Conservation (phyloP, 768 basidiomycete species). For the Calocera viscosa region DNA sequence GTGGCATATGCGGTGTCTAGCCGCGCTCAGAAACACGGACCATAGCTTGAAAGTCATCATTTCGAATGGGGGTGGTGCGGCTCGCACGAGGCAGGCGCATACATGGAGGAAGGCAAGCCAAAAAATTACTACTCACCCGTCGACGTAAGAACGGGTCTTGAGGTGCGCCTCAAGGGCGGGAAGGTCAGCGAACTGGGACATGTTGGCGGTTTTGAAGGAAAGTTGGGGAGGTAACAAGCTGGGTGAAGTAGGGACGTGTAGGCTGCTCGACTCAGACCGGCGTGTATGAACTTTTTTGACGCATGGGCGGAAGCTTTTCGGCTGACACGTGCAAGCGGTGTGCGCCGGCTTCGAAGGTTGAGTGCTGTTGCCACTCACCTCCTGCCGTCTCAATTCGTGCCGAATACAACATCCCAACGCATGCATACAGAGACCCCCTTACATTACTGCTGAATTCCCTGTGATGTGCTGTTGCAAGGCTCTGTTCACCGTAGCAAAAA, state of each 20-base stretch:
- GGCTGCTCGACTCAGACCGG: not conserved
- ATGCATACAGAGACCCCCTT: too few relatives aligned
- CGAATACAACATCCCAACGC: too few relatives aligned
- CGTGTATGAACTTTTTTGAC: not conserved
- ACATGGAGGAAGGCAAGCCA: conserved; percentile 7
- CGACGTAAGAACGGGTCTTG: conserved; percentile 71
- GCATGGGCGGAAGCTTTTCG: not conserved
- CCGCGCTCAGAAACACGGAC: conserved; percentile 93
- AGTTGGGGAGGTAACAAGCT: not conserved
- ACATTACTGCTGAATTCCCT: too few relatives aligned
- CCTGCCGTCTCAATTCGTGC: too few relatives aligned
- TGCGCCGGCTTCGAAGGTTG: not conserved
- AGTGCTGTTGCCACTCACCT: too few relatives aligned
- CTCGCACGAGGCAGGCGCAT: conserved; percentile 16
- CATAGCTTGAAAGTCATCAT: conserved; percentile 72
- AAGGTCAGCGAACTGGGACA: conserved; percentile 23
- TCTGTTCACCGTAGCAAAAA: too few relatives aligned
- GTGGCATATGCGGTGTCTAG: conserved; percentile 68
- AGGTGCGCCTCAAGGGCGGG: conserved; percentile 74
- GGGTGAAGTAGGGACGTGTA: not conserved
- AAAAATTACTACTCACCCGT: conserved; percentile 55
- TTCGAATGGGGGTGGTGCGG: not conserved
- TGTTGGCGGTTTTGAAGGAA: conserved; percentile 19
- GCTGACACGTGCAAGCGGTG: not conserved
- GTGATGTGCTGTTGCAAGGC: too few relatives aligned